Evolutionary conservation across 2,329 filamentous ascomycete species (phyloP), one percentile per base, ranked within the genome.

Genomic region (Chaetothyriales sp.): DNA sequence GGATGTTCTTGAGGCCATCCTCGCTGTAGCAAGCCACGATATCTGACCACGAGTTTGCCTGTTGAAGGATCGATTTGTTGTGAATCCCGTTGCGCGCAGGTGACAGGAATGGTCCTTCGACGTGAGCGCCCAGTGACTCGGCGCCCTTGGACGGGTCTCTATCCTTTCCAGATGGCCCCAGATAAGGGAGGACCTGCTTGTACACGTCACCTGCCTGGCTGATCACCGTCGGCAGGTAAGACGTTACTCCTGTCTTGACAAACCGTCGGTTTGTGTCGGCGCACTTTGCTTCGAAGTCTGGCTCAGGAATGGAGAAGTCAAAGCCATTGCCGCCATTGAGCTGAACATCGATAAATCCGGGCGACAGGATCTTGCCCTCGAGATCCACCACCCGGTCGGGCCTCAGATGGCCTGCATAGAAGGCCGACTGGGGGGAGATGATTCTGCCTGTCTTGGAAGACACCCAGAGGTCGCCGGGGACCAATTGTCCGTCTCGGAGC

Each of bases 311-410:
- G 1, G 86, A 92, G 66, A 93, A 95, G 70, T 95, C 90, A 72
- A 95, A 93, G 51, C 88, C 88, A 61, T 88, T 90, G 8, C 85
- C 88, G 46, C 89, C 89, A 62, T 95, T 95, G 59, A 95, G 80
- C 67, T 95, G 89, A 49, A 84, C 83, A 58, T 95, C 89, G 60
- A 95, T 92, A 63, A 95, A 76, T 22, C 89, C 89, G 0, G 89
- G 87, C 0, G 84, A 80, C 18, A 95, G 65, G 57, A 95, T 90
- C 60, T 86, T 86, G 52, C 87, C 86, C 48, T 80, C 78, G 1
- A 95, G 79, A 62, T 95, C 80, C 59, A 95, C 74, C 49, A 82
- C 81, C 59, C 80, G 69, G 63, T 90, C 85, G 1, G 89, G 86
- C 2, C 64, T 68, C 22, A 69, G 60, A 26, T 69, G 65, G 20